phyloP scores from a whole-genome alignment of 495 filamentous ascomycete genomes.

The Penicillium cataractarum region DNA sequence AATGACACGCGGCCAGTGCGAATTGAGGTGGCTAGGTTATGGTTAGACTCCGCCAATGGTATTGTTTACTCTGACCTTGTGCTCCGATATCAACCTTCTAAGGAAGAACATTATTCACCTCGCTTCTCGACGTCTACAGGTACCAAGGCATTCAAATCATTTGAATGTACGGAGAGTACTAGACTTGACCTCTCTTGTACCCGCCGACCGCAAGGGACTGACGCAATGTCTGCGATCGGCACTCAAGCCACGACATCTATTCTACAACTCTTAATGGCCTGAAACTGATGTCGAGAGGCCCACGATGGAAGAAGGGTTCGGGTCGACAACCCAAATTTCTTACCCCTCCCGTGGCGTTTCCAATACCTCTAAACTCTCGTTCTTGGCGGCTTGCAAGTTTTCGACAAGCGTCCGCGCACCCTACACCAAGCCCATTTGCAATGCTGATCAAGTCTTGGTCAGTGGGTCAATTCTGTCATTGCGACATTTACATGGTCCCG shows the following conservation, averaged over 20 bases:
- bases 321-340: neutral
- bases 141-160: neutral
- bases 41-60: neutral
- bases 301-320: neutral
- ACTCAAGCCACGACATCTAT: neutral
- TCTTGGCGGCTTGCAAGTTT: neutral
- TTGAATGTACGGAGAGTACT: no score
- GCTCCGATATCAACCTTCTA: neutral
- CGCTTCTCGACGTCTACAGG: no score
- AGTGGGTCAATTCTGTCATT: slow-evolving; percentile 23
- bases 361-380: neutral
- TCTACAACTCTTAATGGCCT: neutral
- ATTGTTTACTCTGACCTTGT: neutral
- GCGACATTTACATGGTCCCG: neutral
- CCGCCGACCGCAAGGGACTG: neutral
- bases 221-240: slow-evolving; percentile 11
- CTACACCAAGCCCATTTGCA: neutral
- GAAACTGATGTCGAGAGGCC: neutral
- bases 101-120: neutral
- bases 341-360: neutral
- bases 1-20: slow-evolving; percentile 1
- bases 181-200: neutral
- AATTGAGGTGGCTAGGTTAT: neutral
- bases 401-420: neutral
- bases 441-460: neutral